Base-by-base conservation (phyloP, 1,284 basidiomycete species). In the Entoloma clypeatum region DNA sequence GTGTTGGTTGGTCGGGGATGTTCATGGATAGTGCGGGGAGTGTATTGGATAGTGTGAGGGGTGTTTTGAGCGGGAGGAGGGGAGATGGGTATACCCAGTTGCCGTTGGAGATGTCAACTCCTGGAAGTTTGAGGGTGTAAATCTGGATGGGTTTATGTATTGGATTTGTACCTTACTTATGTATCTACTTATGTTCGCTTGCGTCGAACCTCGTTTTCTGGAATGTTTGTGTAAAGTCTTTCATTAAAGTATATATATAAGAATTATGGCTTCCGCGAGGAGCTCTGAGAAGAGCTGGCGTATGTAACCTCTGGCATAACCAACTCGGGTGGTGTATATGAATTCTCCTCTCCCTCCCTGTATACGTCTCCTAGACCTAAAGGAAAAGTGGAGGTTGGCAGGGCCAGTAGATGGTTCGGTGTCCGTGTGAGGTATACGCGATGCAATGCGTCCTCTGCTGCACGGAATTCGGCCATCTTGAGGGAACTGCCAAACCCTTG, bases 401-500 rank as follows among this genome's bases (percentile, higher is more conserved):
- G 68, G 38, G 77, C 76, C 43, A 84, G 57, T 33, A 74, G 62
- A 49, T 84, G 72, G 36, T 79, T 64, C 8, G 90, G 89, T 38
- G 78, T 79, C 48, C 74, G 74, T 14, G 86, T 88, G 49, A 92
- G 73, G 64, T 90, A 92, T 19, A 93, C 69, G 24, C 88, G 75
- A 47, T 86, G 79, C 19, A 93, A 69, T 0, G 90, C 78, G 58
- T 92, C 86, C 61, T 92, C 89, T 3, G 90, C 89, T 14, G 90
- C 93, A 45, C 96, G 74, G 66, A 82, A 96, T 65, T 98, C 92
- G 11, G 93, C 94, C 95, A 99, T 99, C 59, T 80, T 81, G 44
- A 97, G 70, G 11, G 89, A 92, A 53, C 82, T 89, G 34, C 96
- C 96, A 58, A 92, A 92, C 6, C 93, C 94, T 67, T 99, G 94